phyloP scores from a whole-genome alignment of 768 basidiomycete species.

The Mycena olivaceomarginata region DNA sequence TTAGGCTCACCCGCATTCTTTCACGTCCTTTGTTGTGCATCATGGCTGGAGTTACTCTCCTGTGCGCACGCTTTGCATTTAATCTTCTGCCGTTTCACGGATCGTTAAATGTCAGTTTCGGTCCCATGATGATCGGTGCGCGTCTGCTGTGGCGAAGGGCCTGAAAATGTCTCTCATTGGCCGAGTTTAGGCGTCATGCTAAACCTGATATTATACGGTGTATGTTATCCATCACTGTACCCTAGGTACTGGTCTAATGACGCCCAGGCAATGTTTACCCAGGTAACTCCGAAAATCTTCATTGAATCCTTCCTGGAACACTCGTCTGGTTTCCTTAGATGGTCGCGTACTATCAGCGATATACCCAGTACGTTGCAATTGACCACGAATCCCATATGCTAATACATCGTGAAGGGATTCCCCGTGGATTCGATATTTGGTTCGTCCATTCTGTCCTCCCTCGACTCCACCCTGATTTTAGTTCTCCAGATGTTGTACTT shows the following conservation, averaged over 20 bases:
- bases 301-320: background rate
- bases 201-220: conserved; percentile 35
- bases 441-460: background rate
- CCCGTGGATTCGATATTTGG: conserved; percentile 18
- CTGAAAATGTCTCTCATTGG: background rate
- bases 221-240: background rate
- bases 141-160: background rate
- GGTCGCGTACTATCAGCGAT: conserved; percentile 19
- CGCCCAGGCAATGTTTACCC: conserved; percentile 16
- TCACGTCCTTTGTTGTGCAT: conserved; percentile 1
- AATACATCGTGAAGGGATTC: conserved; percentile 8
- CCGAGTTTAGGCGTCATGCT: conserved; percentile 27
- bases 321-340: background rate
- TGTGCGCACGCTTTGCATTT: conserved; percentile 5
- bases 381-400: background rate
- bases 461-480: background rate
- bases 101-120: conserved; percentile 4
- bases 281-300: background rate
- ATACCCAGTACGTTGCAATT: background rate
- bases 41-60: conserved; percentile 38
- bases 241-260: background rate
- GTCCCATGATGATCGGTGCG: conserved; percentile 23
- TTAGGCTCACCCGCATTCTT: background rate
- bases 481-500: conserved; percentile 38
- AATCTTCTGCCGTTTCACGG: background rate